A percentile compares a stretch with the other conserved stretches of the same genome.
Conservation (phyloP, 2,329 filamentous ascomycete genomes). For the Fusarium sp. region DNA sequence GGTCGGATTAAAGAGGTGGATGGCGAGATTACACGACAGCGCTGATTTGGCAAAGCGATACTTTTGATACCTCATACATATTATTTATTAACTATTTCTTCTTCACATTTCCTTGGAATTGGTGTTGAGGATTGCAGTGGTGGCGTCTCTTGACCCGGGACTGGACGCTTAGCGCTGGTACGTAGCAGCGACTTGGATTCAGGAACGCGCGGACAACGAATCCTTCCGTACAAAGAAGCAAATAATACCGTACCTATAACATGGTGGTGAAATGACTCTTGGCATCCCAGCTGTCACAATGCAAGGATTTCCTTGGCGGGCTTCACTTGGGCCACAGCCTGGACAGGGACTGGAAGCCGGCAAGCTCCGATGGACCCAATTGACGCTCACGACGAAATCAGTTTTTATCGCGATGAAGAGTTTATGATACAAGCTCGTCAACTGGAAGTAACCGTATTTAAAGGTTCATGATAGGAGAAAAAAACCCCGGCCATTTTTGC, state of each 20-base stretch:
- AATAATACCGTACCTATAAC: background rate
- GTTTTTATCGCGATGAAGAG: background rate
- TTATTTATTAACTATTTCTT: background rate
- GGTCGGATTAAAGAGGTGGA: background rate
- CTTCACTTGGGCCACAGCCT: background rate
- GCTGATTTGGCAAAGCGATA: background rate
- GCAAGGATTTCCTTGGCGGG: background rate
- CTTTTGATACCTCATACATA: background rate
- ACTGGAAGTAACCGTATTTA: too few relatives aligned
- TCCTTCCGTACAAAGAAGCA: background rate
- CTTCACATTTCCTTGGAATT: background rate
- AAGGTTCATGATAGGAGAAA: too few relatives aligned
- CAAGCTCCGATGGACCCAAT: too few relatives aligned
- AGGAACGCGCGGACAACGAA: background rate
- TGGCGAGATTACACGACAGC: too few relatives aligned
- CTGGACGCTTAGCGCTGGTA: background rate
- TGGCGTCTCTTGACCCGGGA: background rate
- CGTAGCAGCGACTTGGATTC: background rate
- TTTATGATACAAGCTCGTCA: background rate
- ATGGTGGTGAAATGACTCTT: background rate
- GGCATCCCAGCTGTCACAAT: background rate
- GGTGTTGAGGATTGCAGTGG: background rate
- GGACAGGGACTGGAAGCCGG: background rate
- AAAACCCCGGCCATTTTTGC: too few relatives aligned
- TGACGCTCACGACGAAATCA: background rate